Base-by-base conservation (phyloP, 345 rosid species). In the Cardamine occulta region DNA sequence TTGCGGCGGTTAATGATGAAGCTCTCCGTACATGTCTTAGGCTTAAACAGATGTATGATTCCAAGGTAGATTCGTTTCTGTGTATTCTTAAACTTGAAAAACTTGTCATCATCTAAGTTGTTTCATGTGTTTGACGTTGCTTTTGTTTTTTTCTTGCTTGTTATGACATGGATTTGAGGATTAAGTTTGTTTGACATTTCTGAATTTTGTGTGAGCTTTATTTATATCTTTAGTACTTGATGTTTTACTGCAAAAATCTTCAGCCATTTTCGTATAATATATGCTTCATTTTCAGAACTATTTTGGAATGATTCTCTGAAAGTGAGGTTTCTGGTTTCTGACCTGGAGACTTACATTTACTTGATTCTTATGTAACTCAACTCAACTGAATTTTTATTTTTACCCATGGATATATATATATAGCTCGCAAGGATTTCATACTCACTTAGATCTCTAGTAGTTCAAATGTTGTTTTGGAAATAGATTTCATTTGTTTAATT, bases 31-130 rank as follows among this genome's bases (percentile, higher is more conserved):
- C 93, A 74, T 89, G 93, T 74, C 82, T 90, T 70, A 83, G 91
- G 85, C 90, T 95, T 42, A 95, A 92, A 68, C 87, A 86, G 74
- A 88, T 90, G 90, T 77, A 87, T 66, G 97, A 92, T 76, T 79
- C 85, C 72, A 95, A 92, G 97, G 99, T 92, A 21, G 77, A 48
- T 48, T 29, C 4, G 9, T 18, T 74, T 26, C 49, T 47, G 28
- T 72, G 13, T 8, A 49, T 35, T 57, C 21, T 57, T 45, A 2
- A 34, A 18, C 49, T 51, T 42, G 19, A 34, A 0, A 26, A n/a
- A 42, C 13, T 34, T 19, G 10, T 54, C 29, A 14, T 18, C 24
- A 8, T 56, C 35, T 39, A 31, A 48, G 15, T 26, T 58, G 68
- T 35, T 51, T 68, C 17, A 9, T 19, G 42, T 13, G 14, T 60